Base-by-base conservation (phyloP, 768 basidiomycete genomes). In the Cantharellus cinnabarinus region DNA sequence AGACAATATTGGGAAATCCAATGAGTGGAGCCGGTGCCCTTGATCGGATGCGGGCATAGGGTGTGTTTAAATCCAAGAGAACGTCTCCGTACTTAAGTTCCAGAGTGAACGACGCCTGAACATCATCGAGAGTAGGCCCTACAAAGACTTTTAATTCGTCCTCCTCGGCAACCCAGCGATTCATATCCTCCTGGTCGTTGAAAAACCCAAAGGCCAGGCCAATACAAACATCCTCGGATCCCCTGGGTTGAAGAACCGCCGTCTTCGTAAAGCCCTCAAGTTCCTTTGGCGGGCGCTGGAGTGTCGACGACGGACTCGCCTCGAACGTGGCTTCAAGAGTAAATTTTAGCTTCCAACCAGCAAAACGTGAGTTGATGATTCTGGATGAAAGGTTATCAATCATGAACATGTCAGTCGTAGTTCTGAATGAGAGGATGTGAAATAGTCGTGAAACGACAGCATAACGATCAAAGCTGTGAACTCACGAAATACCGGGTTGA, bases 261-360 rank as follows among this genome's bases (percentile, higher is more conserved):
- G 69, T 66, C 59, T 73, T 73, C 34, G 50, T 64, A 62, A 71
- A 73, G 4, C 79, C 82, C 56, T 79, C 81, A 41, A 90, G 72
- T 66, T 84, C 77, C 54, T 77, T 70, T 34, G 69, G 69, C 0
- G 85, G 84, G 35, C 66, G 79, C 76, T 4, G 75, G 75, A 63
- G 79, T 59, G 55, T 75, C 70, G 65, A 73, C 65, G 64, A 48
- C 44, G 10, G 10, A 29, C 44, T 48, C 44, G 29, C 44, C 10
- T 54, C 1, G 35, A 3, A 50, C 53, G 57, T n/a, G 61, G 64
- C 58, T 62, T 54, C 52, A 10, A 1, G 52, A 10, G 52, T 0
- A 37, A 54, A 54, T 14, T 7, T 10, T 54, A 7, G 38, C 7
- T 37, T 54, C 35, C 7, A 37, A 10, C 52, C 52, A 54, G 35